Conservation (phyloP, 805 yeast species). For the Candida easanensis region DNA sequence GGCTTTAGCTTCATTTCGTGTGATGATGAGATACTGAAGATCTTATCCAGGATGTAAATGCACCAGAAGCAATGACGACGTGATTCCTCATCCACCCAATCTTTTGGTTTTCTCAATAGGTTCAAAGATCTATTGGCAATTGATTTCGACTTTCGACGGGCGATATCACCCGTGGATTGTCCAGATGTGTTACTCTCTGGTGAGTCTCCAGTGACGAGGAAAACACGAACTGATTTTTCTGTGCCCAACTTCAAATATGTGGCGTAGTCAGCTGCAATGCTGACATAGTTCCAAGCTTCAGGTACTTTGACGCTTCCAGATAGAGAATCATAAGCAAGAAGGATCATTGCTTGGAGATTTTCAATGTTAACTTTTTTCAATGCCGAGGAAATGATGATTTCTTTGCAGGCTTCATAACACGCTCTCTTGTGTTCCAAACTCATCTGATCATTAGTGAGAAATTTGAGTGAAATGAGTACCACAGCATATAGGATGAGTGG, state of each 20-base stretch:
- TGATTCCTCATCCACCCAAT: constrained; percentile 26
- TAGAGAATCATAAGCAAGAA: constrained; percentile 24
- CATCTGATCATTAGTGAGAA: constrained; percentile 21
- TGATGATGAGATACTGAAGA: constrained; percentile 24
- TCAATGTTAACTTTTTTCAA: constrained; percentile 22
- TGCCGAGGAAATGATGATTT: constrained; percentile 19
- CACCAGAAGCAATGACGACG: constrained; percentile 28
- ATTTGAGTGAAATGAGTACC: constrained; percentile 21
- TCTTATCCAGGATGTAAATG: constrained; percentile 23
- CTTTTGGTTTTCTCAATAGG: constrained; percentile 19
- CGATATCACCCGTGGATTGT: constrained; percentile 15
- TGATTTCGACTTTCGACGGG: constrained; percentile 19
- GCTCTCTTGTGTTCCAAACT: constrained; percentile 8
- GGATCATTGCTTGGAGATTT: constrained; percentile 21
- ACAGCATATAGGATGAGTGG: constrained; percentile 20
- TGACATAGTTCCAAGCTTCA: constrained; percentile 27
- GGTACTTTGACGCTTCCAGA: constrained; percentile 26
- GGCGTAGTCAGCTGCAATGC: constrained; percentile 27
- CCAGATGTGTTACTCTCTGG: constrained; percentile 19
- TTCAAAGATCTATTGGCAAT: constrained; percentile 20
- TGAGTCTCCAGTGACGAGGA: constrained; percentile 17
- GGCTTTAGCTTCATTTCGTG: constrained; percentile 25
- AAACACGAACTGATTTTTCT: constrained; percentile 13
- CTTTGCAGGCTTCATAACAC: constrained; percentile 19
- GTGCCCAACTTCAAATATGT: constrained; percentile 22